Evolutionary conservation across 345 rosid species (phyloP).

Genomic region (Isatis tinctoria): DNA sequence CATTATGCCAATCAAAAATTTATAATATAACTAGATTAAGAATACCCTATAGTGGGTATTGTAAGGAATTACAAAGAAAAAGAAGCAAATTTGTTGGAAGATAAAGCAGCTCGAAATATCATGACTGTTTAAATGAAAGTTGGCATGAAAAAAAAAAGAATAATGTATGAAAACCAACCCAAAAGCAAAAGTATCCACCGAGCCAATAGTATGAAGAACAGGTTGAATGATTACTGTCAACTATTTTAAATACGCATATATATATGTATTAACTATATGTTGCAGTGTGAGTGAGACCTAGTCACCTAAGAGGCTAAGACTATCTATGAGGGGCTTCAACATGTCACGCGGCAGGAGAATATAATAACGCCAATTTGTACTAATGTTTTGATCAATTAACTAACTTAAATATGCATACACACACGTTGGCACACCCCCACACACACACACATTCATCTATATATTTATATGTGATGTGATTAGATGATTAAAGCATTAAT

Average conservation of each 20-base stretch:
- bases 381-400: neutral
- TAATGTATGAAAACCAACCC: neutral
- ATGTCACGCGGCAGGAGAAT: neutral
- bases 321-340: neutral
- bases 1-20: neutral
- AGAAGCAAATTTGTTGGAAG: neutral
- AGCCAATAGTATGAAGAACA: neutral
- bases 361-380: neutral
- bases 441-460: neutral
- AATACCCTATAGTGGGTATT: neutral
- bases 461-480: neutral
- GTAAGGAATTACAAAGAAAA: neutral
- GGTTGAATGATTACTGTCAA: neutral
- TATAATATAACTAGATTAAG: neutral
- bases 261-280: neutral
- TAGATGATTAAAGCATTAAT: neutral
- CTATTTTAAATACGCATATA: neutral
- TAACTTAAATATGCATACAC: neutral
- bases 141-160: slow-evolving; percentile 1
- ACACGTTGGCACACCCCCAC: no score
- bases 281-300: neutral
- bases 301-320: slow-evolving; percentile 4
- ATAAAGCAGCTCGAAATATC: neutral
- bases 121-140: neutral
- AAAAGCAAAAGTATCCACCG: slow-evolving; percentile 13